These are phyloP conservation scores for Cryoendolithus antarcticus DNA, from an alignment of 2,329 filamentous ascomycete genomes.

Conservation along the genomic window DNA sequence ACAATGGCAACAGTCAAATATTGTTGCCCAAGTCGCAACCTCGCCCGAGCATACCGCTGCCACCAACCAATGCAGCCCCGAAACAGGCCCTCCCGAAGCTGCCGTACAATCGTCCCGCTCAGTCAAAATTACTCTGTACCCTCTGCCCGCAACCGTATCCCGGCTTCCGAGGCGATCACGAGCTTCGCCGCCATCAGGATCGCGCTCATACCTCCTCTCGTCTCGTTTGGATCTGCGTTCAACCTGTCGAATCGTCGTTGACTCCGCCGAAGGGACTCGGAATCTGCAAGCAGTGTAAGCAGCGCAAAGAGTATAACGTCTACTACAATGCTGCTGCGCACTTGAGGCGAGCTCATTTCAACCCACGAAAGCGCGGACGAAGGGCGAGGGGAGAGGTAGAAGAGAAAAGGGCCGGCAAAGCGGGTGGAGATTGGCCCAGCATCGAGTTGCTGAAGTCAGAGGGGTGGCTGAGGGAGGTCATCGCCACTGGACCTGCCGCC, in stretches of 20 bases:
- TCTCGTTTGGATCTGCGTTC: constrained; percentile 52
- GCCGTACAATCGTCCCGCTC: constrained; percentile 43
- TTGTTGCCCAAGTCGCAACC: constrained; percentile 16
- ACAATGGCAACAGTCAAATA: constrained; percentile 11
- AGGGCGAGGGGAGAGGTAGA: constrained; percentile 46
- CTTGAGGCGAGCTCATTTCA: constrained; percentile 78
- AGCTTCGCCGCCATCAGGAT: constrained; percentile 44
- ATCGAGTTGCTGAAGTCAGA: constrained; percentile 30
- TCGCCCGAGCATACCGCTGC: constrained; percentile 14
- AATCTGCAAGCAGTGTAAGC: constrained; percentile 73
- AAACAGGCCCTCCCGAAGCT: constrained; percentile 40
- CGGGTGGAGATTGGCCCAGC: constrained; percentile 45
- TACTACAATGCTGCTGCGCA: constrained; percentile 95
- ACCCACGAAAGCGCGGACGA: constrained; percentile 48
- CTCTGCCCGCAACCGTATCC: constrained; percentile 55
- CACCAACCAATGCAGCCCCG: constrained; percentile 4
- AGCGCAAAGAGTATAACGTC: constrained; percentile 68
- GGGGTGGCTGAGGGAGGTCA: constrained; percentile 37
- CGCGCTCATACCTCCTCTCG: constrained; percentile 52
- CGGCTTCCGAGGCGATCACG: constrained; percentile 78
- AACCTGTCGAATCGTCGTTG: constrained; percentile 30
- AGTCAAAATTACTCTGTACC: too few species aligned
- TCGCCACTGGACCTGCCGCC: constrained; percentile 20
- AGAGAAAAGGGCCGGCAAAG: constrained; percentile 42
- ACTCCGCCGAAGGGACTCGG: constrained; percentile 48